Evolutionary conservation across 75 land plant species (phyloP), one percentile per base, ranked within the genome.

Genomic region (Selaginella moellendorffii): DNA sequence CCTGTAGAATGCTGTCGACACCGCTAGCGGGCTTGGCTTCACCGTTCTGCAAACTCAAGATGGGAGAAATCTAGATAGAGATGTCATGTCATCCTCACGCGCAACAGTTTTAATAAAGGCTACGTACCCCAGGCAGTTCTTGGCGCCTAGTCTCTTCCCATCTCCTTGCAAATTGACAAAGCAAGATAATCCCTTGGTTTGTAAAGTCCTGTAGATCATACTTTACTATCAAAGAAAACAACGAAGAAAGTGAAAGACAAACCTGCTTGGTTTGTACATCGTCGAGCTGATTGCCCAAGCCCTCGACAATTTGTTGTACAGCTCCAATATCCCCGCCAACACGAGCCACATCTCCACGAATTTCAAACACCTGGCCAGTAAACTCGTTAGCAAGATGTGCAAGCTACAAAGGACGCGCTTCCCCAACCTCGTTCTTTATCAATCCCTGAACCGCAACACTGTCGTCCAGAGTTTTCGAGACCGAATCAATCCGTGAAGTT

Each of bases 391-490:
- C 46, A 5, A 36, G 46, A 36, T 36, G 14, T 14, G 46, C 10
- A 36, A 36, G 14, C 14, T 36, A 66, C 21, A 19, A 53, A 17
- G 12, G 12, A 27, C 2, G 24, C 26, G n/a, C 10, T 54, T 59
- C 17, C 60, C 0, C 1, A 36, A 65, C 90, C 76, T 84, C 73
- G 63, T 71, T 74, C 69, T 76, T 74, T 29, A 90, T 90, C 22
- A 77, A 54, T 8, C 83, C 74, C 36, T 84, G 69, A n/a, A 68
- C 66, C 68, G 83, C 90, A 36, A 54, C 77, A 65, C 81, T 88
- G 31, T 87, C 92, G 30, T 90, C 88, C 66, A 90, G 24, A 30
- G 77, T 83, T 68, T 73, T 78, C 54, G 78, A 86, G 69, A 90
- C 81, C 53, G 30, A 65, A 28, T 90, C 85, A 26, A 90, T 68